Percentiles rank a stretch among this genome's conserved stretches.
Conservation (phyloP, 768 basidiomycete species). For the Tricholoma hemisulphureum region DNA sequence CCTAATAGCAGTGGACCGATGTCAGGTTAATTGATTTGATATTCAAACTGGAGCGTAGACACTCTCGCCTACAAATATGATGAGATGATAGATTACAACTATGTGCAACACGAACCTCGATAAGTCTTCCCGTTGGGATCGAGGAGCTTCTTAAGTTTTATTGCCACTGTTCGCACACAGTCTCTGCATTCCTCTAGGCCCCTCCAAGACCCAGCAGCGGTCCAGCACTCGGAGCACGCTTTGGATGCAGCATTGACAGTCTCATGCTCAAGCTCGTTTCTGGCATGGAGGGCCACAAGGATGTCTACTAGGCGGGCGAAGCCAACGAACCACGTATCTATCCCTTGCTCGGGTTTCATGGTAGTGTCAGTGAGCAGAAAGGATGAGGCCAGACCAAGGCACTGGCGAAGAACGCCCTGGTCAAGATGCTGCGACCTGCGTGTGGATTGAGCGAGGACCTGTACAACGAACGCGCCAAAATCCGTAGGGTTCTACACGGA, state of each 20-base stretch:
- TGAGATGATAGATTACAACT: neutral
- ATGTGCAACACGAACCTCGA: constrained; percentile 29
- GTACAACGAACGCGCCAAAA: constrained; percentile 59
- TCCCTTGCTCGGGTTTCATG: constrained; percentile 56
- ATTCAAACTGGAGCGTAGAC: constrained; percentile 32
- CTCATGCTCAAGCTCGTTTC: constrained; percentile 70
- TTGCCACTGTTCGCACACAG: constrained; percentile 59
- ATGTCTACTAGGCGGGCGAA: constrained; percentile 71
- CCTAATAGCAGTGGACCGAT: too few species aligned
- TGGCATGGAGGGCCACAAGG: constrained; percentile 64
- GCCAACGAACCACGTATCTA: constrained; percentile 63
- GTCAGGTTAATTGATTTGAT: neutral
- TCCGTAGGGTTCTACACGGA: constrained; percentile 43
- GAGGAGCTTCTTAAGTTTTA: constrained; percentile 55
- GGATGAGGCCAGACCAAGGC: constrained; percentile 71
- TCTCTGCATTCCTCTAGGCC: constrained; percentile 63
- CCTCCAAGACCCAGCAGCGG: constrained; percentile 63
- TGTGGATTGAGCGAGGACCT: constrained; percentile 52
- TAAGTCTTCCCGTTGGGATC: constrained; percentile 57
- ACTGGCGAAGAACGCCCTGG: constrained; percentile 60
- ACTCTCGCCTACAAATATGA: constrained; percentile 29
- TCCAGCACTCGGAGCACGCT: constrained; percentile 82
- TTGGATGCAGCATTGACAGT: constrained; percentile 70
- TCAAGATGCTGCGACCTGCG: constrained; percentile 47
- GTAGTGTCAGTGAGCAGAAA: constrained; percentile 74